Base-by-base conservation (phyloP, 805 yeast genomes). In the Debaryomyces maramus region DNA sequence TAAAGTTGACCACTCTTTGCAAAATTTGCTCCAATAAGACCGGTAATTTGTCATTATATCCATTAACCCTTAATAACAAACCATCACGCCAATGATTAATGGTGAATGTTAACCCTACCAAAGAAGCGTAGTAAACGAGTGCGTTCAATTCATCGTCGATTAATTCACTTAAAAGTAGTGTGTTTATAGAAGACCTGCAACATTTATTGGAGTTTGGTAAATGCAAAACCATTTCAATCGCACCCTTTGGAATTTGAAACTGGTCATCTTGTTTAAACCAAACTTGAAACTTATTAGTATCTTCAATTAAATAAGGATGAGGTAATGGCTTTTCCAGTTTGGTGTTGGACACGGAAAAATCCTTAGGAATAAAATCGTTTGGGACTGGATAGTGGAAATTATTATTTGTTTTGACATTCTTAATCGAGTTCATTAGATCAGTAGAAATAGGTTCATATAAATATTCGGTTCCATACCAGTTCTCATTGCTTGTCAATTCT, bases 211-310 rank as follows among this genome's bases (percentile, higher is more conserved):
- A 70, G 9, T 75, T 69, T 1, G 96, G 95, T 30, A 80, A 64
- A 45, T 81, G 82, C 47, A 91, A 72, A 29, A 77, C 70, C 38
- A 88, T 58, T 28, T 78, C 77, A 21, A 89, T 77, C 35, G 78
- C 71, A 0, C 93, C 93, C 64, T 90, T 86, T 36, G 98, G 99
- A 13, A 87, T 85, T 70, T 85, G 80, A 56, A 91, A 86, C 36
- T 83, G 80, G 50, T 91, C 96, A 65, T 91, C 96, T 51, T 84
- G 84, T 59, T 91, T 91, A 60, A 72, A 87, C 98, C 98, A 91
- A 26, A 87, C 65, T 50, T 81, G 82, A 27, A 72, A 61, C 34
- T 70, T 70, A 10, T 73, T 62, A 33, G 73, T 70, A 33, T 75
- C 70, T 43, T 74, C 58, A 40, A 93, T 63, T 29, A 88, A 66